phyloP scores from a whole-genome alignment of 306 rosid genomes.

The Cicer bijugum region DNA sequence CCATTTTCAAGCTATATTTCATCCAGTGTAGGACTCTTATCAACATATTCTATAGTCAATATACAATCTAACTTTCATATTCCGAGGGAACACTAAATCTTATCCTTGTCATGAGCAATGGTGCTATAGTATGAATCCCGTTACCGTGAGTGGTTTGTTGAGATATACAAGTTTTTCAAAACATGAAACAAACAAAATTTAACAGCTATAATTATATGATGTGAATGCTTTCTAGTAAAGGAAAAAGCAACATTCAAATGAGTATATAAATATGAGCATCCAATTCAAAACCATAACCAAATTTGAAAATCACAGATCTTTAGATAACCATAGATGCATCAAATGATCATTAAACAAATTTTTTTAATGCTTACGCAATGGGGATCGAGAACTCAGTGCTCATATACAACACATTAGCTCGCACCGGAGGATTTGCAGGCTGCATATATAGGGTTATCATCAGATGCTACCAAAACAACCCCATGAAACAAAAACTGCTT shows the following conservation, averaged over 20 bases:
- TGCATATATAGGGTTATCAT: conserved; percentile 51
- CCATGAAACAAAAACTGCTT: conserved; percentile 2
- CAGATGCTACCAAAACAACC: conserved; percentile 40
- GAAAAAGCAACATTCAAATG: conserved; percentile 14
- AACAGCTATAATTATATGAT: neutral
- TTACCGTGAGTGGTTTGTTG: neutral
- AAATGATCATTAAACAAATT: neutral
- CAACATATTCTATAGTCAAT: too few relatives aligned
- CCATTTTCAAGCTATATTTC: too few relatives aligned
- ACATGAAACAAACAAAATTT: conserved; percentile 8
- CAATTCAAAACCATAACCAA: conserved; percentile 39
- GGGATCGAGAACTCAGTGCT: conserved; percentile 70
- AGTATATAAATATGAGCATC: conserved; percentile 16
- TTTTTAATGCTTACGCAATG: conserved; percentile 63
- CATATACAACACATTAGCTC: conserved; percentile 87
- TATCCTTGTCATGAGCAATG: neutral
- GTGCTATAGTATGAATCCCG: conserved; percentile 1
- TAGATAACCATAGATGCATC: conserved; percentile 8
- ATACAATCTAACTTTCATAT: too few relatives aligned
- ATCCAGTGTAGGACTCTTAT: too few relatives aligned
- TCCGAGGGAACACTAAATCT: conserved; percentile 9
- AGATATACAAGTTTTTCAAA: neutral
- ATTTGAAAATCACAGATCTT: conserved; percentile 16
- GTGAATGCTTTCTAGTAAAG: neutral
- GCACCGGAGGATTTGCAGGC: conserved; percentile 93